A percentile compares a stretch with the other conserved stretches of the same genome.
These are phyloP conservation scores for Pseudocercospora fijiensis DNA, from an alignment of 2,329 filamentous ascomycete species.

Conservation along the genomic window DNA sequence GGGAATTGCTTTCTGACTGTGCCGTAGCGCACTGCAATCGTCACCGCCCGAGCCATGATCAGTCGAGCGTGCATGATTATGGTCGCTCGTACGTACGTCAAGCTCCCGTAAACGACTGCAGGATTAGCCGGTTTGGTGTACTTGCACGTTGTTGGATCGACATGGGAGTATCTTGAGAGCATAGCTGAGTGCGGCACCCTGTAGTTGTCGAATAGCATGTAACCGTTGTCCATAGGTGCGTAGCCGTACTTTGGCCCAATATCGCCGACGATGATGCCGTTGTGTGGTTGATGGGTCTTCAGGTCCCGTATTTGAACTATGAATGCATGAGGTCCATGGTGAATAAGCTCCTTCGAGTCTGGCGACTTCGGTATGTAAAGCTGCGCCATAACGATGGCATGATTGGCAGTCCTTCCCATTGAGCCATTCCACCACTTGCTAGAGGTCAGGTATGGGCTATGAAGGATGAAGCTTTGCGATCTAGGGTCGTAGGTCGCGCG, in stretches of 20 bases:
- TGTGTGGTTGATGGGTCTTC: conserved; percentile 49
- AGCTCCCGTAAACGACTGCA: conserved; percentile 52
- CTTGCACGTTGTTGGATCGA: conserved; percentile 48
- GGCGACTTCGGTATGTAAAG: conserved; percentile 45
- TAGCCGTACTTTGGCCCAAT: conserved; percentile 59
- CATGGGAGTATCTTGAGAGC: conserved; percentile 50
- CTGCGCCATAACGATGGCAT: conserved; percentile 56
- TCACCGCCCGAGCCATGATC: conserved; percentile 54
- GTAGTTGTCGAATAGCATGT: conserved; percentile 54
- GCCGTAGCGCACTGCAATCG: conserved; percentile 53
- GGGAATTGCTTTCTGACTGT: conserved; percentile 52
- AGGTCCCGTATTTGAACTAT: conserved; percentile 54
- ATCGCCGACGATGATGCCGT: conserved; percentile 54
- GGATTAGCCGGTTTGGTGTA: conserved; percentile 51
- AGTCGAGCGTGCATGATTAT: conserved; percentile 54
- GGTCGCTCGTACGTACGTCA: conserved; percentile 50
- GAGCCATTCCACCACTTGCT: conserved; percentile 59
- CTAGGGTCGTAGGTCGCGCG: conserved; percentile 49
- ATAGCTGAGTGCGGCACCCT: conserved; percentile 51
- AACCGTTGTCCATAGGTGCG: conserved; percentile 53
- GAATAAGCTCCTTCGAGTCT: conserved; percentile 39
- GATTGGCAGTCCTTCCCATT: conserved; percentile 55
- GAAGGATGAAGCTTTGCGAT: conserved; percentile 50
- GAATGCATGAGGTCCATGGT: conserved; percentile 54
- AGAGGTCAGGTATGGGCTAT: conserved; percentile 53